Evolutionary conservation across 495 filamentous ascomycete genomes (phyloP).

Genomic region (Collariella sp.): DNA sequence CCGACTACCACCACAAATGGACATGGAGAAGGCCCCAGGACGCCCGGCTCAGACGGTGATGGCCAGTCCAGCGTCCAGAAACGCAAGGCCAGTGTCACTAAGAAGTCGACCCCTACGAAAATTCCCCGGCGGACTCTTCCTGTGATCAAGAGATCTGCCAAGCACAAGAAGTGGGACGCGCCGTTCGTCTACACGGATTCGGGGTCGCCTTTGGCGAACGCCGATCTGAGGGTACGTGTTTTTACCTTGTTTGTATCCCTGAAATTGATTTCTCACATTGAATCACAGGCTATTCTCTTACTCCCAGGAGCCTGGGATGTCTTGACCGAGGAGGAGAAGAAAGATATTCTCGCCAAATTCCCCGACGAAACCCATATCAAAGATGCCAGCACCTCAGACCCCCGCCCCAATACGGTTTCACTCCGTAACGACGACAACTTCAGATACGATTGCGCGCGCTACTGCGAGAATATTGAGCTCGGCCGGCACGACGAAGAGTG

Average conservation of each 20-base stretch:
- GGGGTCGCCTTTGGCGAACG: conserved; percentile 45
- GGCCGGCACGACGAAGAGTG: conserved; percentile 60
- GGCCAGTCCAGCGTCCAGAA: background rate
- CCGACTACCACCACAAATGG: background rate
- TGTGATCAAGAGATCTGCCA: conserved; percentile 11
- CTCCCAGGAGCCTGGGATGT: conserved; percentile 50
- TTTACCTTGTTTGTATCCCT: background rate
- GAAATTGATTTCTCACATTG: background rate
- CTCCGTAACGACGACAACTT: conserved; percentile 40
- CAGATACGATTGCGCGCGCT: conserved; percentile 35
- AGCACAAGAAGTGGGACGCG: conserved; percentile 26
- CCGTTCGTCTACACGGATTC: conserved; percentile 48
- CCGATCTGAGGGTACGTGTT: conserved; percentile 48
- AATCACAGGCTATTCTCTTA: conserved; percentile 46
- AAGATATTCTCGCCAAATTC: conserved; percentile 47
- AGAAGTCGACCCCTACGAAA: conserved; percentile 1
- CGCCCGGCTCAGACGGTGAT: background rate
- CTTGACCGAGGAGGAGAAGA: conserved; percentile 47
- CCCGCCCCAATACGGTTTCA: conserved; percentile 28
- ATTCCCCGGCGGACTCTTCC: conserved; percentile 7
- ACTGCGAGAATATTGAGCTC: conserved; percentile 45
- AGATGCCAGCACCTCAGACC: conserved; percentile 22
- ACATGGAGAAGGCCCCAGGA: background rate
- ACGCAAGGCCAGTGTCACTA: background rate
- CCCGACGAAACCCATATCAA: conserved; percentile 40